A percentile compares a stretch with the other conserved stretches of the same genome.
These are phyloP conservation scores for Hyphopichia burtonii DNA, from an alignment of 1,139 yeast species.

Conservation along the genomic window DNA sequence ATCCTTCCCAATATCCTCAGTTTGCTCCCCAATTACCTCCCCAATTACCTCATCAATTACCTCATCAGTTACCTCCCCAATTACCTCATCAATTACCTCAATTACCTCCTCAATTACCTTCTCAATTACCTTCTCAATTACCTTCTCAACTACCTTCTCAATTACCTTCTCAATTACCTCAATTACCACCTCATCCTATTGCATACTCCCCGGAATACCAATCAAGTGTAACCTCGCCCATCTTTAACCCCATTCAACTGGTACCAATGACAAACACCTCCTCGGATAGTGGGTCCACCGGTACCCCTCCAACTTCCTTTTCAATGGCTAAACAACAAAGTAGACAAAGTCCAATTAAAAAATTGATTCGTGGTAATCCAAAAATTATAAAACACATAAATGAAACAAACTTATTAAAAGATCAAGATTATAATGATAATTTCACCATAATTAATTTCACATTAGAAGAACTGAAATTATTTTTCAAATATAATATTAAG, in stretches of 20 bases:
- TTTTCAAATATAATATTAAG: not conserved
- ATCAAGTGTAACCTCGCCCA: not conserved
- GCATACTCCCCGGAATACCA: not conserved
- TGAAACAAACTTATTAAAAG: not conserved
- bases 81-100: not conserved
- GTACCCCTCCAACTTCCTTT: too few relatives aligned
- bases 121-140: not conserved
- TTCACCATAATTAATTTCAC: not conserved
- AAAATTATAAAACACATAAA: not conserved
- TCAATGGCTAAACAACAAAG: too few relatives aligned
- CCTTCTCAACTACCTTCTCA: not conserved
- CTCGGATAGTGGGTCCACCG: too few relatives aligned
- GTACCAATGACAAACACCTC: not conserved
- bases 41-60: constrained; percentile 48
- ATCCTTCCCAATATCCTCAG: constrained; percentile 18
- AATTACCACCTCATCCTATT: not conserved
- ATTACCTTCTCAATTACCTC: not conserved
- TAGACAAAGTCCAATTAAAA: too few relatives aligned
- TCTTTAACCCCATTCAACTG: not conserved
- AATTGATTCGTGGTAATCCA: not conserved
- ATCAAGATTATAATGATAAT: not conserved
- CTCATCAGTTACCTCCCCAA: not conserved
- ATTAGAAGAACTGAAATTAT: not conserved
- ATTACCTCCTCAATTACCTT: not conserved
- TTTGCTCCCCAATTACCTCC: not conserved